Conservation (phyloP, 2,329 filamentous ascomycete genomes). For the Neoarthrinium moseri region DNA sequence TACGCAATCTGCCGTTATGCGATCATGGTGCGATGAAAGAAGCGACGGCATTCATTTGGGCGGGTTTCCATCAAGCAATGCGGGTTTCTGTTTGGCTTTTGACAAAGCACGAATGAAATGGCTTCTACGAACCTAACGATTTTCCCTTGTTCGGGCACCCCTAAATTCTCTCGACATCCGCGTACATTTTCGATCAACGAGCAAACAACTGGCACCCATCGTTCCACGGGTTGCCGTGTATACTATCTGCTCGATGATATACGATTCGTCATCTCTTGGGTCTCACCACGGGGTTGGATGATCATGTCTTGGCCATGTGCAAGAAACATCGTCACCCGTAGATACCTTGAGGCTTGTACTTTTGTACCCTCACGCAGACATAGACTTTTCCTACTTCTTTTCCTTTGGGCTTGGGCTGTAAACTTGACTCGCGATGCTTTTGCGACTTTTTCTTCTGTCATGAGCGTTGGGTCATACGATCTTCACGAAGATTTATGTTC, state of each 20-base stretch:
- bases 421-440: constrained; percentile 11
- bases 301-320: constrained; percentile 14
- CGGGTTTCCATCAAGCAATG: constrained; percentile 16
- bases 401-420: constrained; percentile 3
- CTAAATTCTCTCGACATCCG: constrained; percentile 16
- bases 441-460: constrained; percentile 3
- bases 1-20: constrained; percentile 13
- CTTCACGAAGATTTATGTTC: neutral
- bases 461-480: constrained; percentile 8
- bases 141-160: constrained; percentile 15
- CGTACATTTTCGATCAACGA: constrained; percentile 19
- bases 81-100: constrained; percentile 20
- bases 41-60: constrained; percentile 21
- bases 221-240: constrained; percentile 27
- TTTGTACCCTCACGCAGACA: constrained; percentile 23
- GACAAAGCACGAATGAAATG: constrained; percentile 28
- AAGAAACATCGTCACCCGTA: constrained; percentile 6
- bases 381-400: constrained; percentile 22
- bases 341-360: constrained; percentile 18
- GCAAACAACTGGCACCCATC: constrained; percentile 18
- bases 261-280: constrained; percentile 15
- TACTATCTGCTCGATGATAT: constrained; percentile 27
- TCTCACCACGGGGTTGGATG: constrained; percentile 13
- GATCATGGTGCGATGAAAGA: constrained; percentile 30
- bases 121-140: constrained; percentile 30